These are phyloP conservation scores for Peronospora destructor DNA, from an alignment of 352 stramenopile species.

Conservation along the genomic window DNA sequence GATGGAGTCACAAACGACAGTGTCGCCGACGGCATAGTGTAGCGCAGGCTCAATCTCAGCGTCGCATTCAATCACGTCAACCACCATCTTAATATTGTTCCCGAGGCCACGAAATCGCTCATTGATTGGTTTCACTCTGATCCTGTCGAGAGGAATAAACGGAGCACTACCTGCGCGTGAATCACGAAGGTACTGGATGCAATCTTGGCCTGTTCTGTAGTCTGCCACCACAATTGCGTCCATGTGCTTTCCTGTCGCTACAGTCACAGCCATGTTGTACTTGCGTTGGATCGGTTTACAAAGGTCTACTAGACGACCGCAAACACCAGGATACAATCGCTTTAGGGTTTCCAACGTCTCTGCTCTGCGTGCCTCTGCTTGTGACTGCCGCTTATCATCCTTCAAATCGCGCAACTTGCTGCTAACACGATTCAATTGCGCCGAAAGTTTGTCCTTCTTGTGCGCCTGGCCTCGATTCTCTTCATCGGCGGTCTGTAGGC, in stretches of 20 bases:
- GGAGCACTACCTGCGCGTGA: slow-evolving; percentile 90
- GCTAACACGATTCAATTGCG: slow-evolving; percentile 68
- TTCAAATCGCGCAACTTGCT: slow-evolving; percentile 88
- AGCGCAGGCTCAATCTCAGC: slow-evolving; percentile 89
- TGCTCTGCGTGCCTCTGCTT: slow-evolving; percentile 79
- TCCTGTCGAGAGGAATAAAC: slow-evolving; percentile 96
- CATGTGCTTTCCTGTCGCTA: slow-evolving; percentile 97
- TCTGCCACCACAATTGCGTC: slow-evolving; percentile 84
- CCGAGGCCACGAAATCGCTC: slow-evolving; percentile 91
- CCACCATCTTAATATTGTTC: slow-evolving; percentile 88
- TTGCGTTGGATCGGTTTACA: slow-evolving; percentile 94
- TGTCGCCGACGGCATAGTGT: slow-evolving; percentile 92
- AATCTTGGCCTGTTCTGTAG: slow-evolving; percentile 78
- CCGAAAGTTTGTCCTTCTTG: slow-evolving; percentile 55
- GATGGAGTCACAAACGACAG: slow-evolving; percentile 94
- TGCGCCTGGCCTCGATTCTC: slow-evolving; percentile 54
- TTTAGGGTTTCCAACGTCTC: slow-evolving; percentile 82
- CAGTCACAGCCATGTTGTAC: slow-evolving; percentile 96
- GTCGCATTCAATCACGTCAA: slow-evolving; percentile 95
- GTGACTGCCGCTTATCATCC: slow-evolving; percentile 88
- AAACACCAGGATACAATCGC: slow-evolving; percentile 88
- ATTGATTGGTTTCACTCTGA: slow-evolving; percentile 87
- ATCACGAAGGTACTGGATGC: slow-evolving; percentile 92
- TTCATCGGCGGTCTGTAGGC: slow-evolving; percentile 46
- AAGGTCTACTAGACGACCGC: slow-evolving; percentile 93